phyloP scores from a whole-genome alignment of 257 asterid genomes.

The Forsythia suspensa region DNA sequence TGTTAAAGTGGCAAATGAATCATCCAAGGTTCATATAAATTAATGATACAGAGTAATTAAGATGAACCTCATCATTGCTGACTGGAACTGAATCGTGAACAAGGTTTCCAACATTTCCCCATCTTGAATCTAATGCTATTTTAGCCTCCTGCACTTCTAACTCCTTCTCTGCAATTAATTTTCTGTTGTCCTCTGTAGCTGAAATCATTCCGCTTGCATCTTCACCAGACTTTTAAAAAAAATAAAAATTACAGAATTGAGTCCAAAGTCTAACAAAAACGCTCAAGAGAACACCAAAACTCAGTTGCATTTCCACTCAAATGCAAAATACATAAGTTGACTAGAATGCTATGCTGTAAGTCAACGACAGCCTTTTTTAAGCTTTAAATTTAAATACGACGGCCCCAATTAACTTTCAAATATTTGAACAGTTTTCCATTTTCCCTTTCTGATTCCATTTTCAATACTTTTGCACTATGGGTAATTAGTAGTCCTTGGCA shows the following conservation, averaged over 20 bases:
- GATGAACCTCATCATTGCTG: slow-evolving; percentile 68
- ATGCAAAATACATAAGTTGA: neutral
- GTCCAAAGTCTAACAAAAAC: neutral
- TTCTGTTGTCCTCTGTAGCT: slow-evolving; percentile 62
- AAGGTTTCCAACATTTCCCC: slow-evolving; percentile 73
- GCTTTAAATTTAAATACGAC: neutral
- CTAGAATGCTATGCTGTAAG: neutral
- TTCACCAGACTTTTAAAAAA: slow-evolving; percentile 48
- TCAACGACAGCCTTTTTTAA: neutral
- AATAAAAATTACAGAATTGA: neutral
- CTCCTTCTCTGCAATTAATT: slow-evolving; percentile 55
- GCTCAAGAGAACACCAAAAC: slow-evolving; percentile 7
- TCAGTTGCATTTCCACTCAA: neutral
- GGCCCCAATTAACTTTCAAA: neutral
- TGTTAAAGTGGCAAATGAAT: neutral
- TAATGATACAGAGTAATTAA: neutral
- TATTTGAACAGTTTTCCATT: neutral
- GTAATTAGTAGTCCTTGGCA: neutral
- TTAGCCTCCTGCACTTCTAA: slow-evolving; percentile 82
- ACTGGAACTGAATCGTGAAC: slow-evolving; percentile 96
- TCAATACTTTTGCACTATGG: neutral
- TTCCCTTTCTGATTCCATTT: neutral
- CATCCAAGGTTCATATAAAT: neutral
- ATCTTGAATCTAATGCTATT: slow-evolving; percentile 55
- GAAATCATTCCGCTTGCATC: slow-evolving; percentile 56